These are phyloP conservation scores for Cicer cuneatum DNA, from an alignment of 306 rosid species.

Conservation along the genomic window DNA sequence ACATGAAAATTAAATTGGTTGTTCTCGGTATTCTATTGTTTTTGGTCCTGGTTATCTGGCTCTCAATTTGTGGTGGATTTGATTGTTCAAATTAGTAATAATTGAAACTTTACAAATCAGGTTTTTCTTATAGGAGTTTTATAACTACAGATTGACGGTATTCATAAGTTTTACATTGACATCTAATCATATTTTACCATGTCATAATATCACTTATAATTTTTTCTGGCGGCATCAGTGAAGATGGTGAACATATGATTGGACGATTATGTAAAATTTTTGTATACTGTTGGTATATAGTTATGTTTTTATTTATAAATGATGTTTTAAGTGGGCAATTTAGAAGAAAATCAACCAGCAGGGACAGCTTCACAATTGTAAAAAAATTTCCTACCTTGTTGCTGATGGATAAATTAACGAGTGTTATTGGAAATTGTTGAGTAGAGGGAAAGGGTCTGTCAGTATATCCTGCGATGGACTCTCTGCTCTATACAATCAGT, in stretches of 20 bases:
- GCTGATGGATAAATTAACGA: constrained; percentile 15
- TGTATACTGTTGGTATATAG: not conserved
- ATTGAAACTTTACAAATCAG: constrained; percentile 35
- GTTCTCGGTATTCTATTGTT: constrained; percentile 76
- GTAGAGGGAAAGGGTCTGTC: constrained; percentile 25
- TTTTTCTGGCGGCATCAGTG: not conserved
- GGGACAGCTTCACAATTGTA: constrained; percentile 39
- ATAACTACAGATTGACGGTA: not conserved
- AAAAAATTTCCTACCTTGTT: constrained; percentile 34
- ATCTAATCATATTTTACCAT: not conserved
- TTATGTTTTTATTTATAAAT: constrained; percentile 10
- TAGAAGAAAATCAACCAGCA: constrained; percentile 5
- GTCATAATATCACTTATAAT: not conserved
- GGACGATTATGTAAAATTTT: not conserved
- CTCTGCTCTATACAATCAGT: constrained; percentile 34
- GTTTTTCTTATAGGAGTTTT: constrained; percentile 26
- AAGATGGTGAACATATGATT: constrained; percentile 14
- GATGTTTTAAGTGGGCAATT: constrained; percentile 21
- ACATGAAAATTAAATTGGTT: constrained; percentile 91
- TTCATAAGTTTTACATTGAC: not conserved
- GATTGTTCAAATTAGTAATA: constrained; percentile 74
- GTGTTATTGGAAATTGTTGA: constrained; percentile 28
- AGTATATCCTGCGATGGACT: constrained; percentile 35
- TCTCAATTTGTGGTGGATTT: constrained; percentile 88
- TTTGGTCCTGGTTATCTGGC: constrained; percentile 82